Evolutionary conservation across 2,329 filamentous ascomycete species (phyloP).

Genomic region (Phialemonium atrogriseum): DNA sequence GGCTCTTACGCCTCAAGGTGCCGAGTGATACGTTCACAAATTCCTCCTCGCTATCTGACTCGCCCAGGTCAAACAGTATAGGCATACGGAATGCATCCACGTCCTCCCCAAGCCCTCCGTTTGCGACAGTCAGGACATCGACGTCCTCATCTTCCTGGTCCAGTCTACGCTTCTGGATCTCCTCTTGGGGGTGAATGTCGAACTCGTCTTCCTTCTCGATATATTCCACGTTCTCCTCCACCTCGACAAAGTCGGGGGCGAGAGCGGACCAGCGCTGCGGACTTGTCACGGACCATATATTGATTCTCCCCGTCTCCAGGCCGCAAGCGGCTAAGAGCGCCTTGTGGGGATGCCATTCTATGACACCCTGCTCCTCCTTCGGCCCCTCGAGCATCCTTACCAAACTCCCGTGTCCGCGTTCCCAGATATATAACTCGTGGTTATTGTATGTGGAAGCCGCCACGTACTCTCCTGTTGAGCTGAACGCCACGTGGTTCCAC

Average conservation of each 20-base stretch:
- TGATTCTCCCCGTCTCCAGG: slow-evolving; percentile 85
- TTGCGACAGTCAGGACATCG: slow-evolving; percentile 73
- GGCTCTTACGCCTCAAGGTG: slow-evolving; percentile 80
- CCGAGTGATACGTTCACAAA: slow-evolving; percentile 61
- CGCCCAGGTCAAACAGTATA: slow-evolving; percentile 83
- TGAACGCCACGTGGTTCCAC: slow-evolving; percentile 97
- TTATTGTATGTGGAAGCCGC: slow-evolving; percentile 97
- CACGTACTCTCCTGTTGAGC: slow-evolving; percentile 88
- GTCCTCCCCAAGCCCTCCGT: slow-evolving; percentile 46
- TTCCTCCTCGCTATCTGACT: slow-evolving; percentile 94
- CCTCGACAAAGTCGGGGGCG: slow-evolving; percentile 92
- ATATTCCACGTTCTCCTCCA: slow-evolving; percentile 97
- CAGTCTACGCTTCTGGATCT: slow-evolving; percentile 82
- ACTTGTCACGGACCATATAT: slow-evolving; percentile 91
- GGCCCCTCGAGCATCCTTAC: slow-evolving; percentile 96
- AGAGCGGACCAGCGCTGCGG: slow-evolving; percentile 96
- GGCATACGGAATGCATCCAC: slow-evolving; percentile 73
- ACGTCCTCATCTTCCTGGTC: slow-evolving; percentile 91
- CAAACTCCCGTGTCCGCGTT: slow-evolving; percentile 83
- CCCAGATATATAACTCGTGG: slow-evolving; percentile 97
- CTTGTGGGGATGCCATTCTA: slow-evolving; percentile 91
- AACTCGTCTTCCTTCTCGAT: slow-evolving; percentile 95
- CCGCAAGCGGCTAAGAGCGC: slow-evolving; percentile 87
- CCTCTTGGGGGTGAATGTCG: slow-evolving; percentile 91
- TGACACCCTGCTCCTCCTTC: slow-evolving; percentile 90